Conservation (phyloP, 129 eudicot species). For the Tagetes patula region DNA sequence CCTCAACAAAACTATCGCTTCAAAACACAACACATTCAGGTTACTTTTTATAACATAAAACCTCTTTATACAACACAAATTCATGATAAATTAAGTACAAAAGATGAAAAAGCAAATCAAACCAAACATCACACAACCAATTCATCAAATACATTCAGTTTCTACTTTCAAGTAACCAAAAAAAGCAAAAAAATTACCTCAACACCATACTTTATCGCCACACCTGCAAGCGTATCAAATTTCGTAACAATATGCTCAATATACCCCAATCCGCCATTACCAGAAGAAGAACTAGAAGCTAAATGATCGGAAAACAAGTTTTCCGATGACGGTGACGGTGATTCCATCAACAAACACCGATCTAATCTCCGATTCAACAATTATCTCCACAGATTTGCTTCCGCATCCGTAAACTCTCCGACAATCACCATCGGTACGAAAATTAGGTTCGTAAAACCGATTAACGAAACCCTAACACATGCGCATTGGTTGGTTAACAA, state of each 20-base stretch:
- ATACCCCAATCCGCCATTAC: slow-evolving; percentile 38
- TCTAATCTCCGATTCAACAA: slow-evolving; percentile 1
- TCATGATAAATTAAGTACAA: not conserved
- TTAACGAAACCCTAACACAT: not conserved
- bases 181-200: slow-evolving; percentile 46
- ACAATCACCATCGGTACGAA: not conserved
- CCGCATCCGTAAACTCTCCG: not conserved
- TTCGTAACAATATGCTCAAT: slow-evolving; percentile 69
- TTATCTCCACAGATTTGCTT: not conserved
- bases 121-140: not conserved
- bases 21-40: not conserved
- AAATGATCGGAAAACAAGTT: not conserved
- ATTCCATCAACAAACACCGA: slow-evolving; percentile 9
- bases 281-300: too few species aligned
- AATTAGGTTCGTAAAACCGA: not conserved
- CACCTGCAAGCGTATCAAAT: slow-evolving; percentile 91
- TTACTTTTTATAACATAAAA: not conserved
- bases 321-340: not conserved
- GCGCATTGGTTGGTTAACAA: not conserved
- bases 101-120: not conserved
- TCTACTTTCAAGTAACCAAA: not conserved
- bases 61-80: not conserved
- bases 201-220: slow-evolving; percentile 93
- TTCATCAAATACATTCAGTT: not conserved
- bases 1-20: slow-evolving; percentile 1